A percentile compares a stretch with the other conserved stretches of the same genome.
Conservation (phyloP, 1,139 yeast genomes). For the Saccharomyces uvarum region DNA sequence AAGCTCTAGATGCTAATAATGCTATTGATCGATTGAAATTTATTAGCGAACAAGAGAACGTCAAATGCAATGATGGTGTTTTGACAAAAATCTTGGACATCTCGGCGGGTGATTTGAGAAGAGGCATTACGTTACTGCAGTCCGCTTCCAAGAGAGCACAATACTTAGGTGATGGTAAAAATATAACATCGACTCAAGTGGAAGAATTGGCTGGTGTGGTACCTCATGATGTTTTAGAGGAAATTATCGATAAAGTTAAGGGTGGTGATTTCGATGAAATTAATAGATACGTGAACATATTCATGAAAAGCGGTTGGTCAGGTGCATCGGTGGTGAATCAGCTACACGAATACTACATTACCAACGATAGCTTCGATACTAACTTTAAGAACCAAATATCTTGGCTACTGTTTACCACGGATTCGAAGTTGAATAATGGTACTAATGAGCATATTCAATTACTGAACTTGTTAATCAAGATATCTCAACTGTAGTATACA, state of each 20-base stretch:
- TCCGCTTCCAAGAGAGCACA: conserved; percentile 63
- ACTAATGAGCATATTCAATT: conserved; percentile 86
- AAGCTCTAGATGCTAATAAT: conserved; percentile 60
- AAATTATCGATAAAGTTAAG: conserved; percentile 36
- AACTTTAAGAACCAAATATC: conserved; percentile 59
- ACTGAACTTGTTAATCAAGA: conserved; percentile 56
- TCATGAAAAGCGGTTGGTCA: conserved; percentile 77
- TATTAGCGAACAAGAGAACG: conserved; percentile 45
- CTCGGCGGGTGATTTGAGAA: conserved; percentile 84
- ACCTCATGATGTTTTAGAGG: conserved; percentile 46
- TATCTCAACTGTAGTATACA: conserved; percentile 35
- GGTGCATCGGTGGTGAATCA: conserved; percentile 74
- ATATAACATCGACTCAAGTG: conserved; percentile 35
- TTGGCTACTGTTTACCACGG: conserved; percentile 62
- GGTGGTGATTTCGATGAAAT: conserved; percentile 39
- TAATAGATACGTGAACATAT: conserved; percentile 42
- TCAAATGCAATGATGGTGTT: conserved; percentile 44
- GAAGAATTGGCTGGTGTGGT: conserved; percentile 82
- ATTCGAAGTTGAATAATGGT: conserved; percentile 70
- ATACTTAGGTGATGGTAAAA: conserved; percentile 13
- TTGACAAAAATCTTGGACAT: conserved; percentile 57
- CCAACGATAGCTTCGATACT: conserved; percentile 48
- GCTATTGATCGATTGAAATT: conserved; percentile 60
- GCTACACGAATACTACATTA: conserved; percentile 64
- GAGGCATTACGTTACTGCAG: conserved; percentile 84